A percentile compares a stretch with the other conserved stretches of the same genome.
Evolutionary conservation across 2,329 filamentous ascomycete species (phyloP).

Genomic region (Cladobotryum mycophilum): DNA sequence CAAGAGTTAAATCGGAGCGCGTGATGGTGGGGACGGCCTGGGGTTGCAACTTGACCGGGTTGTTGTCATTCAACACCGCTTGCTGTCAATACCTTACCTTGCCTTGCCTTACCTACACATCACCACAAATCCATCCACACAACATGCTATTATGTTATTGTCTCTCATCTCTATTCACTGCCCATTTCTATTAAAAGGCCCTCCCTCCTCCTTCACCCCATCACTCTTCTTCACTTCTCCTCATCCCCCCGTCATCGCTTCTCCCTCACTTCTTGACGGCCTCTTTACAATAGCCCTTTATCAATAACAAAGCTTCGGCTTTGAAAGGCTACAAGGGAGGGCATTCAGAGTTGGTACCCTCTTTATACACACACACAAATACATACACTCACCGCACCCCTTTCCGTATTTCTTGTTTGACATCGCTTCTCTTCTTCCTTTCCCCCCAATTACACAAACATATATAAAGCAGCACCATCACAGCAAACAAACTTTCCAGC

Average conservation of each 20-base stretch:
- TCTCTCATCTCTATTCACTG: slow-evolving; percentile 9
- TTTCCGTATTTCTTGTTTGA: background rate
- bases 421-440: background rate
- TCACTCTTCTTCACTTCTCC: slow-evolving; percentile 5
- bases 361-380: background rate
- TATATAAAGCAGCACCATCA: background rate
- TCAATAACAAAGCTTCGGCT: slow-evolving; percentile 5
- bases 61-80: slow-evolving; percentile 6
- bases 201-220: background rate
- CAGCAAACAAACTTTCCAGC: background rate
- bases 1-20: slow-evolving; percentile 10
- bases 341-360: slow-evolving; percentile 10
- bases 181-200: slow-evolving; percentile 11
- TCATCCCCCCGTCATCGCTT: slow-evolving; percentile 3
- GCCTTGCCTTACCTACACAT: background rate
- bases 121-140: background rate
- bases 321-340: slow-evolving; percentile 3
- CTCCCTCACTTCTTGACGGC: background rate
- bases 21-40: slow-evolving; percentile 11
- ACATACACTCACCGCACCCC: background rate
- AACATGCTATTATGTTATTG: background rate
- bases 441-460: background rate
- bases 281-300: slow-evolving; percentile 1
- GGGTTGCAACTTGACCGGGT: slow-evolving; percentile 1
- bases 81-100: background rate